Percentiles rank a stretch among this genome's conserved stretches.
Evolutionary conservation across 495 filamentous ascomycete species (phyloP).

Genomic region (Evernia prunastri): DNA sequence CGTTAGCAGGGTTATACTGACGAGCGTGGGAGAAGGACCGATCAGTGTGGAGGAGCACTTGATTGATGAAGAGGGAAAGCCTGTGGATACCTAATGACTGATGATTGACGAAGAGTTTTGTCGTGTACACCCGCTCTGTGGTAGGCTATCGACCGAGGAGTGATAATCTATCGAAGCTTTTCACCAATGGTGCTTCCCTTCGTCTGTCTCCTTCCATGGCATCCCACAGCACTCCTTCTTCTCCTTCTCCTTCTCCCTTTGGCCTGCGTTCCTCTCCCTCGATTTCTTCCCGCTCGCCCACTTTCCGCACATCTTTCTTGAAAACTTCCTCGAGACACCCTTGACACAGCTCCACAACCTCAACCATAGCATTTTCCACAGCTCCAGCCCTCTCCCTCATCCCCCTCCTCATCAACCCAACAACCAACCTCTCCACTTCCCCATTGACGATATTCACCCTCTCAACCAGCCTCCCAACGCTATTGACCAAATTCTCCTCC

Average conservation of each 20-base stretch:
- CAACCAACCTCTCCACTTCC: slow-evolving; percentile 66
- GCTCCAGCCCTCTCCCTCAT: slow-evolving; percentile 85
- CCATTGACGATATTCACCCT: slow-evolving; percentile 62
- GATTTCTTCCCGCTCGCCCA: slow-evolving; percentile 18
- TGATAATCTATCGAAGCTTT: slow-evolving; percentile 47
- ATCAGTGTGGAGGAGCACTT: slow-evolving; percentile 69
- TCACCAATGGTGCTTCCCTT: slow-evolving; percentile 39
- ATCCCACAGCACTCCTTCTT: slow-evolving; percentile 38
- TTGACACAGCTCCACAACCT: slow-evolving; percentile 63
- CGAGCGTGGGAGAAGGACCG: slow-evolving; percentile 86
- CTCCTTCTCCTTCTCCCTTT: slow-evolving; percentile 35
- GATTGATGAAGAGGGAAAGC: slow-evolving; percentile 62
- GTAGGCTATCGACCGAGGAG: slow-evolving; percentile 38
- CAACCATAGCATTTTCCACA: slow-evolving; percentile 62
- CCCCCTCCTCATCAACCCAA: slow-evolving; percentile 64
- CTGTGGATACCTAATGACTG: slow-evolving; percentile 19
- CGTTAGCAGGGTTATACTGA: slow-evolving; percentile 82
- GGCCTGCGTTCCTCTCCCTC: slow-evolving; percentile 31
- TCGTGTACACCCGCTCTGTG: not conserved
- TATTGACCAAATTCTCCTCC: slow-evolving; percentile 91
- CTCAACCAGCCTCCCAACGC: slow-evolving; percentile 75
- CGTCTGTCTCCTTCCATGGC: slow-evolving; percentile 30
- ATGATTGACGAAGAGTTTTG: not conserved
- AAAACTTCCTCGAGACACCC: slow-evolving; percentile 64
- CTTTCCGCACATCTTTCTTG: slow-evolving; percentile 29